Evolutionary conservation across 768 basidiomycete species (phyloP), one percentile per base, ranked within the genome.

Genomic region (Pleurotus tuoliensis): DNA sequence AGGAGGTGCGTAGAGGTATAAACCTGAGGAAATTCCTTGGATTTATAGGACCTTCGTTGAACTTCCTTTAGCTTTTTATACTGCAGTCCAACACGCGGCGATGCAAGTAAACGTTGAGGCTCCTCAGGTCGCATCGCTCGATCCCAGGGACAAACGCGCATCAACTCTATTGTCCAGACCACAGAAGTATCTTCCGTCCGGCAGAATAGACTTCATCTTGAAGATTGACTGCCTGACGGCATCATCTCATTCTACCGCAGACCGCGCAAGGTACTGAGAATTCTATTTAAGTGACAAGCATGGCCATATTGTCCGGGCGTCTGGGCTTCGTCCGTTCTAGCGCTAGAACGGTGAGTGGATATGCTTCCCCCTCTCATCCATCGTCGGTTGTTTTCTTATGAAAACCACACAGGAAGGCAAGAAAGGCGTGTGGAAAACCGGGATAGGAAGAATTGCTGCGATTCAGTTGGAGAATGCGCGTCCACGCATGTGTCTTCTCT

Each of bases 231-330:
- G 24, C 39, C 22, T 53, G 51, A 53, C 51, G 51, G 51, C 16
- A 51, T 25, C 15, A 9, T 53, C 13, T 3, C n/a, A 34, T 16
- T 22, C 25, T 3, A 22, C 51, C 51, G 51, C 24, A 53, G 38
- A 53, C 51, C 39, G 37, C 51, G 51, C 51, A 53, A 53, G 51
- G 51, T 41, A 53, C 51, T 53, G 51, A 40, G 51, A 53, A 53
- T 16, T 13, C 39, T 15, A 44, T 44, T 20, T 18, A 22, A 40
- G 15, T 53, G 51, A 53, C 51, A 53, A 39, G 51, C 24, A 40
- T 39, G 37, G 38, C 18, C 22, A 41, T 53, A 16, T 9, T 25
- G 20, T 50, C 27, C 30, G 9, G 1, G 12, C 39, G 38, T 41
- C 30, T 50, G 34, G 27, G 48, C 30, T 24, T n/a, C 48, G 24